phyloP scores from a whole-genome alignment of 352 stramenopile species.

The Blastocystis sp. region DNA sequence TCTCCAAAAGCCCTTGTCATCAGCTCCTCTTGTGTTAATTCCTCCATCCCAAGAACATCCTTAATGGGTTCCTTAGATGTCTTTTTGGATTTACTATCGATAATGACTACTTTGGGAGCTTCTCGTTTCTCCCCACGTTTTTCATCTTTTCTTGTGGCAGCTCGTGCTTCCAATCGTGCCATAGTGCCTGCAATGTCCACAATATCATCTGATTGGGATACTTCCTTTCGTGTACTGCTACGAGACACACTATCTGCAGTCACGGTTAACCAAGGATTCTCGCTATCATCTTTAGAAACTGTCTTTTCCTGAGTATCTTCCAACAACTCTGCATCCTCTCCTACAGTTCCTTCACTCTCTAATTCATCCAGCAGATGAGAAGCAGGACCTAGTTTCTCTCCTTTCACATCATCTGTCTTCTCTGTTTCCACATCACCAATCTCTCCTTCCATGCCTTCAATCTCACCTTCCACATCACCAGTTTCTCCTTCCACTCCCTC shows the following conservation, averaged over 20 bases:
- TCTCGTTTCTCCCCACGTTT: conserved; percentile 68
- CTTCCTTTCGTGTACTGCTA: neutral
- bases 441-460: too few relatives aligned
- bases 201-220: conserved; percentile 4
- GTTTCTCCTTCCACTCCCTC: neutral
- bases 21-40: conserved; percentile 81
- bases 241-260: neutral
- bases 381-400: neutral
- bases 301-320: neutral
- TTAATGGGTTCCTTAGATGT: conserved; percentile 65
- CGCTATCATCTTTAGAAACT: neutral
- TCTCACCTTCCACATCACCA: too few relatives aligned
- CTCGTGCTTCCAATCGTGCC: neutral
- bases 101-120: conserved; percentile 22
- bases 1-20: conserved; percentile 90
- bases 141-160: neutral
- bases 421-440: neutral
- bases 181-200: neutral
- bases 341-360: neutral
- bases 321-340: neutral
- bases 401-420: neutral
- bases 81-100: conserved; percentile 64
- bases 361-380: neutral
- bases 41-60: neutral
- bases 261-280: conserved; percentile 24